Percentiles rank a stretch among this genome's conserved stretches.
Conservation (phyloP, 495 filamentous ascomycete genomes). For the Podospora conica region DNA sequence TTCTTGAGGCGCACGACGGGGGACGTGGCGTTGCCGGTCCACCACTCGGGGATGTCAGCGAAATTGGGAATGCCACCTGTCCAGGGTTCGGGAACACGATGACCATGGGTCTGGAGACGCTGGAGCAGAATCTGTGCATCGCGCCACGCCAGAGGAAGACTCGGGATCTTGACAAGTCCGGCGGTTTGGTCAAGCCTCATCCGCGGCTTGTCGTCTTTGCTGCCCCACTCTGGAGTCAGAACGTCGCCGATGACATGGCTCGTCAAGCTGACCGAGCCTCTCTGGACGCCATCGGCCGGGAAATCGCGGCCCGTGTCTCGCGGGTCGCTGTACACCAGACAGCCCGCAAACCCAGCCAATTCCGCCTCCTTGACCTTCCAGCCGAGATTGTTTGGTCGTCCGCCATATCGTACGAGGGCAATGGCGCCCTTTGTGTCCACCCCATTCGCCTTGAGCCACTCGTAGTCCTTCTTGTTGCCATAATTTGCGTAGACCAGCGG, state of each 20-base stretch:
- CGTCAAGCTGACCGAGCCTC: conserved; percentile 76
- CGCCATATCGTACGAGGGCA: conserved; percentile 74
- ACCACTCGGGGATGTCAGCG: conserved; percentile 69
- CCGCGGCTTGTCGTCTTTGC: conserved; percentile 59
- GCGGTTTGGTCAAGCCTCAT: conserved; percentile 62
- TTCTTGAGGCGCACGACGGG: conserved; percentile 82
- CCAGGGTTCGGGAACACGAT: conserved; percentile 67
- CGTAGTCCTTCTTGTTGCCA: conserved; percentile 78
- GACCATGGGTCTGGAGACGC: conserved; percentile 69
- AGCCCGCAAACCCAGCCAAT: conserved; percentile 73
- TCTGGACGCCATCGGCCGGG: conserved; percentile 73
- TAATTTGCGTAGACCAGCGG: conserved; percentile 94
- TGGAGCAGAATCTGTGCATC: conserved; percentile 78
- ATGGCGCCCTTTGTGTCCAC: conserved; percentile 74
- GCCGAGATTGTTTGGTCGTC: conserved; percentile 62
- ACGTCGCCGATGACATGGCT: conserved; percentile 83
- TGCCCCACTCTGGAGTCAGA: conserved; percentile 80
- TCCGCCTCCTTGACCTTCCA: conserved; percentile 90
- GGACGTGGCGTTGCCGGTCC: conserved; percentile 71
- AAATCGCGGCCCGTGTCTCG: conserved; percentile 72
- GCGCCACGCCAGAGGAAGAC: conserved; percentile 78
- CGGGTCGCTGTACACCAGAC: conserved; percentile 89
- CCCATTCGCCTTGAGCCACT: conserved; percentile 59
- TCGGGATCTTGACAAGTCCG: conserved; percentile 77
- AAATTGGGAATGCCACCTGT: conserved; percentile 64